Percentiles rank a stretch among this genome's conserved stretches.
phyloP scores from a whole-genome alignment of 2,329 filamentous ascomycete genomes.

The Bipolaris bicolor region DNA sequence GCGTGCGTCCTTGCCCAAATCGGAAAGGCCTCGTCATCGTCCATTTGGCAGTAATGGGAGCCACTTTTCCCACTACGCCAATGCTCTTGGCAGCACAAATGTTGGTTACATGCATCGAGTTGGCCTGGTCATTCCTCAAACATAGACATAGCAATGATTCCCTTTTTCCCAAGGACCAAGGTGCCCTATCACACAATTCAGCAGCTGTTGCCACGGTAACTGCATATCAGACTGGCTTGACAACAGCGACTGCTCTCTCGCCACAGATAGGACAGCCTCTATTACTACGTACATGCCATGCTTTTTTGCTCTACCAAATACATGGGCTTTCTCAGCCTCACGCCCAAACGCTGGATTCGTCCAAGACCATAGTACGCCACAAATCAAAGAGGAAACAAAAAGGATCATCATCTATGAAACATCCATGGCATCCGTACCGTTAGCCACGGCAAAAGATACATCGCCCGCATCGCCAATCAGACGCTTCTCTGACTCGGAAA shows the following conservation, averaged over 20 bases:
- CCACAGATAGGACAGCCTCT: neutral
- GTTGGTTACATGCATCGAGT: too few species aligned
- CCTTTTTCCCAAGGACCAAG: too few species aligned
- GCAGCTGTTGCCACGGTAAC: neutral
- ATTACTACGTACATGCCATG: slow-evolving; percentile 9
- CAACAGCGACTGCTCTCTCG: neutral
- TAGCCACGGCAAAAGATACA: slow-evolving; percentile 69
- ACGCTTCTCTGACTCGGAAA: slow-evolving; percentile 86
- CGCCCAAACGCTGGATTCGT: slow-evolving; percentile 29
- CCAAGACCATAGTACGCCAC: slow-evolving; percentile 33
- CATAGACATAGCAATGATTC: too few species aligned
- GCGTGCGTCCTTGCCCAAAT: slow-evolving; percentile 14
- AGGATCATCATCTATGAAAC: slow-evolving; percentile 56
- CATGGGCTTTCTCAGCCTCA: slow-evolving; percentile 5
- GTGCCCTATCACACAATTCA: neutral
- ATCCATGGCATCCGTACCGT: slow-evolving; percentile 72
- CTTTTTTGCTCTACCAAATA: slow-evolving; percentile 11
- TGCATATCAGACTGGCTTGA: neutral
- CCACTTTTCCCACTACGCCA: neutral
- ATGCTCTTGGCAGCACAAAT: too few species aligned
- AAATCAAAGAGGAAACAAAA: slow-evolving; percentile 6
- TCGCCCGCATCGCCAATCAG: slow-evolving; percentile 86
- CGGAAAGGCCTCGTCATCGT: slow-evolving; percentile 18
- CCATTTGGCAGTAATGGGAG: neutral
- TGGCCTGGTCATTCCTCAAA: too few species aligned